Evolutionary conservation across 1,139 yeast genomes (phyloP).

Genomic region (Protomyces lactucae-debilis): DNA sequence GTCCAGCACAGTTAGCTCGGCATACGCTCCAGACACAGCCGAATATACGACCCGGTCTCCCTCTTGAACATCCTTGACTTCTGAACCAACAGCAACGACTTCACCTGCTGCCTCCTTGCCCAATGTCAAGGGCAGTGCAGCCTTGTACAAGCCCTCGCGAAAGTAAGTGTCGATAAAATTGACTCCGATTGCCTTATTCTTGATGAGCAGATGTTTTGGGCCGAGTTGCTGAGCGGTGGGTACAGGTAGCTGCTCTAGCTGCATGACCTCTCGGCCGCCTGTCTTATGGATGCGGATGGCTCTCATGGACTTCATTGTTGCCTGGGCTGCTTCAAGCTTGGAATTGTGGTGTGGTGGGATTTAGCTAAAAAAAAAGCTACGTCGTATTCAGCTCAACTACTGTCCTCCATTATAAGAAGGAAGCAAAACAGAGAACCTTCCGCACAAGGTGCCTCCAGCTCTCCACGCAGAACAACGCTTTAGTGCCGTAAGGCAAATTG

Average conservation of each 20-base stretch:
- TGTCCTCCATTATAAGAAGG: no score
- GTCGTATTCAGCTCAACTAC: no score
- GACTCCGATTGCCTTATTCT: slow-evolving; percentile 69
- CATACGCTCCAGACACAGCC: slow-evolving; percentile 40
- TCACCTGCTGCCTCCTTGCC: slow-evolving; percentile 86
- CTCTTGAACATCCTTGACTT: slow-evolving; percentile 52
- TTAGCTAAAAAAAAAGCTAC: no score
- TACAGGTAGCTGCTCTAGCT: slow-evolving; percentile 55
- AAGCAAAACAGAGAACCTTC: no score
- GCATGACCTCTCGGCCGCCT: slow-evolving; percentile 55
- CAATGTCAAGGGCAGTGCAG: slow-evolving; percentile 32
- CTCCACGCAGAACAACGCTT: no score
- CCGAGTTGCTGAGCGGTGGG: slow-evolving; percentile 47
- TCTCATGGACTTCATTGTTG: slow-evolving; percentile 46
- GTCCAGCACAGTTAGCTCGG: slow-evolving; percentile 60
- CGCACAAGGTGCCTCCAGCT: no score
- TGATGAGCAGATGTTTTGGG: slow-evolving; percentile 48
- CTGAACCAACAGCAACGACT: slow-evolving; percentile 61
- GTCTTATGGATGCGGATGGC: slow-evolving; percentile 53
- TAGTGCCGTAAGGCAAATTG: no score
- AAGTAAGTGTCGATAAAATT: slow-evolving; percentile 78
- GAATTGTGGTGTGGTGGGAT: no score
- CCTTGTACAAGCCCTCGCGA: slow-evolving; percentile 68
- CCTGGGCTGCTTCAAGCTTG: neutral
- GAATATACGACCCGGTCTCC: slow-evolving; percentile 71